Base-by-base conservation (phyloP, 345 rosid species). In the Combretum micranthum region DNA sequence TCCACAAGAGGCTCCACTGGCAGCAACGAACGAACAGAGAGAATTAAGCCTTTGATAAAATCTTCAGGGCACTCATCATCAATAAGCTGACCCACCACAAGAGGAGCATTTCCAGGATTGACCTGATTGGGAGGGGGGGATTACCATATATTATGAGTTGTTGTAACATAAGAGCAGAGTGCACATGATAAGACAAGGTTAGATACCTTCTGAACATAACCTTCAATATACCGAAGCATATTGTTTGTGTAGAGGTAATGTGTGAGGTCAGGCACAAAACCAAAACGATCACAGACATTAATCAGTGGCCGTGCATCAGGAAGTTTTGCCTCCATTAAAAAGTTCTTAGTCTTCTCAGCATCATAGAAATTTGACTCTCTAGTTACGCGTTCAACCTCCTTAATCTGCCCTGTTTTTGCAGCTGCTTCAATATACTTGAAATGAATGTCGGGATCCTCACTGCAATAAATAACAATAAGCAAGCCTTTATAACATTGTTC, bases 1-100 rank as follows among this genome's bases (percentile, higher is more conserved):
- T 73, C 78, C 21, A 77, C 81, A 37, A 77, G 72, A 18, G 81
- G 81, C 66, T 77, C 81, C 47, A 77, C 81, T 4, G 81, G 81
- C 32, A 77, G 78, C 59, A 77, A 62, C 48, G 81, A 77, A 45
- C 81, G 78, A 43, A 77, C 72, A 62, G 97, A 94, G 55, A 94
- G 88, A 72, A 94, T 94, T 64, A 94, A 84, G 51, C 99, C 99
- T 76, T 94, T 94, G 53, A 94, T 90, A 56, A 94, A 94, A 75
- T 94, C 97, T 76, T 94, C 99, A 42, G 96, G 90, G 61, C 99
- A 94, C 71, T 94, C 99, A 63, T 94, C 99, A 75, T 94, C 97
- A 59, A 94, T 80, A 63, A 77, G 61, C 70, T 77, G 81, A 25
- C 81, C 81, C 44, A 92, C 98, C 44, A 92, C 98, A 60, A 88